A percentile compares a stretch with the other conserved stretches of the same genome.
Evolutionary conservation across 2,329 filamentous ascomycete genomes (phyloP).

Genomic region (Talaromyces albobiverticillius): DNA sequence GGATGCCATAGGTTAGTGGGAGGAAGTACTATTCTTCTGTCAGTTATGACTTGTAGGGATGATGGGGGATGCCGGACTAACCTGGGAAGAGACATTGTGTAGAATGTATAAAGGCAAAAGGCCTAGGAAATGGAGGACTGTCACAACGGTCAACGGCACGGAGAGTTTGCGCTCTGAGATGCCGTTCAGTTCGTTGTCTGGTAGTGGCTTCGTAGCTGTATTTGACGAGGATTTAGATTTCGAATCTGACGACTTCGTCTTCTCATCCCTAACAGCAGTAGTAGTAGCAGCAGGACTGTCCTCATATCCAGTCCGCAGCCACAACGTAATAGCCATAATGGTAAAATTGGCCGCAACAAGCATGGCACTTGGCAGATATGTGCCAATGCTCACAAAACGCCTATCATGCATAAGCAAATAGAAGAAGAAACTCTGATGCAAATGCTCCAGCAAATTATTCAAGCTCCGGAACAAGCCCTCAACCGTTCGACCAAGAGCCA

Average conservation of each 20-base stretch:
- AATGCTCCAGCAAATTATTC: conserved; percentile 93
- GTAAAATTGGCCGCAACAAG: conserved; percentile 90
- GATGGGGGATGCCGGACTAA: conserved; percentile 44
- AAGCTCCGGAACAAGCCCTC: conserved; percentile 90
- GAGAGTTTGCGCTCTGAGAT: conserved; percentile 40
- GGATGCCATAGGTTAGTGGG: conserved; percentile 58
- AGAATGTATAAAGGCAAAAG: conserved; percentile 82
- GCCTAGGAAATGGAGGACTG: conserved; percentile 70
- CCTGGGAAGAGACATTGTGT: conserved; percentile 66
- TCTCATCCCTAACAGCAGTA: conserved; percentile 18
- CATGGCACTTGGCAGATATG: conserved; percentile 97
- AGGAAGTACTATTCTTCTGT: conserved; percentile 55
- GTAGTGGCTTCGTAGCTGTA: conserved; percentile 11
- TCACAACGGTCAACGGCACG: conserved; percentile 66
- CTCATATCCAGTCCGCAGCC: conserved; percentile 76
- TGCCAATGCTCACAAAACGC: conserved; percentile 96
- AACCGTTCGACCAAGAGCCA: conserved; percentile 84
- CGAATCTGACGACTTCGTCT: conserved; percentile 21
- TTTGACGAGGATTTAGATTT: conserved; percentile 13
- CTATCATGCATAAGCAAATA: conserved; percentile 90
- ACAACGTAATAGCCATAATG: conserved; percentile 91
- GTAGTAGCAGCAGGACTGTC: conserved; percentile 17
- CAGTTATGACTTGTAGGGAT: too few relatives aligned
- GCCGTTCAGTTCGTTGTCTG: conserved; percentile 20
- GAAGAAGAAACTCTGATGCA: conserved; percentile 99